Evolutionary conservation across 2,329 filamentous ascomycete species (phyloP).

Genomic region (Dothideomycetes sp.): DNA sequence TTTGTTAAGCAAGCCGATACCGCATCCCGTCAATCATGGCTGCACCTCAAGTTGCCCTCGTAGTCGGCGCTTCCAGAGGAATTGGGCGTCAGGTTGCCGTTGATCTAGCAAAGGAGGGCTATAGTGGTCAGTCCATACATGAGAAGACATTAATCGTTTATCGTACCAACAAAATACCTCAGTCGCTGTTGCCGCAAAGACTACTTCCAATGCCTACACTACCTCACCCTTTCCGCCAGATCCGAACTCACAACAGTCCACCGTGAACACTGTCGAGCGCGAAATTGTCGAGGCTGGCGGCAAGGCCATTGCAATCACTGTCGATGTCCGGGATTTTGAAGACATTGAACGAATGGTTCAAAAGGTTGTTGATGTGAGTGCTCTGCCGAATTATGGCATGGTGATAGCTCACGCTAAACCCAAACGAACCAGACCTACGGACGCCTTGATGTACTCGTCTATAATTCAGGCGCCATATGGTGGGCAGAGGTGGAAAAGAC

Average conservation of each 20-base stretch:
- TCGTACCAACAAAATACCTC: not conserved
- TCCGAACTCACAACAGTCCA: conserved; percentile 63
- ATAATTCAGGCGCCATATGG: conserved; percentile 80
- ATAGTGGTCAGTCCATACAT: conserved; percentile 45
- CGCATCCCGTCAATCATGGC: not conserved
- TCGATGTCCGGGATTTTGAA: conserved; percentile 56
- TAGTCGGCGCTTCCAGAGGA: conserved; percentile 51
- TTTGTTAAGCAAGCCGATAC: no score
- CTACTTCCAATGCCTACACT: conserved; percentile 51
- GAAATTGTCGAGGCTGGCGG: conserved; percentile 60
- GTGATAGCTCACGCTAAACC: no score
- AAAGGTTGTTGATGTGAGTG: conserved; percentile 38
- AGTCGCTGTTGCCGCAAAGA: conserved; percentile 73
- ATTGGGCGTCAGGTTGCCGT: conserved; percentile 74
- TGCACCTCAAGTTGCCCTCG: conserved; percentile 14
- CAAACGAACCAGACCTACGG: conserved; percentile 46
- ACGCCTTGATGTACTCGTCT: conserved; percentile 62
- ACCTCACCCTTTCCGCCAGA: conserved; percentile 57
- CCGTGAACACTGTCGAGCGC: conserved; percentile 67
- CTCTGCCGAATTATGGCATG: not conserved
- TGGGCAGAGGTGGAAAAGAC: conserved; percentile 67
- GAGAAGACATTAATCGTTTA: not conserved
- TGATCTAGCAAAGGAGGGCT: conserved; percentile 60
- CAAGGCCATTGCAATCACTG: conserved; percentile 52
- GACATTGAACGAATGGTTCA: conserved; percentile 51